Percentiles rank a stretch among this genome's conserved stretches.
Evolutionary conservation across 768 basidiomycete genomes (phyloP).

Genomic region (Imleria badia): DNA sequence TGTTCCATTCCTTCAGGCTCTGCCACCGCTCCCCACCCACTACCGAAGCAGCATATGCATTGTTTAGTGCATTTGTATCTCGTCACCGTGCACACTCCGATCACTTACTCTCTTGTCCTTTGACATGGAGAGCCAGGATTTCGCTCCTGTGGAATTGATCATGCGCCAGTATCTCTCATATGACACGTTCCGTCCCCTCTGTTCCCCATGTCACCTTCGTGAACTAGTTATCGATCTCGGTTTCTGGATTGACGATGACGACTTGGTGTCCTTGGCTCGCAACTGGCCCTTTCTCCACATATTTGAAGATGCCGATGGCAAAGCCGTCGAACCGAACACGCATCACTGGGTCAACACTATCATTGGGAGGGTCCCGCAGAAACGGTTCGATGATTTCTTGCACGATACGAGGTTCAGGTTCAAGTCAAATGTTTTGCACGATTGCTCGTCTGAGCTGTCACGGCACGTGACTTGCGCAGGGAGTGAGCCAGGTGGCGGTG

Average conservation of each 20-base stretch:
- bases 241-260: slow-evolving; percentile 6
- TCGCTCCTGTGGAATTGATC: neutral
- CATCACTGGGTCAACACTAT: no score
- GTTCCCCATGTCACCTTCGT: neutral
- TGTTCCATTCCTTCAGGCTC: neutral
- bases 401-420: no score
- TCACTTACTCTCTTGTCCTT: neutral
- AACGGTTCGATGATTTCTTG: no score
- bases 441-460: no score
- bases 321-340: no score
- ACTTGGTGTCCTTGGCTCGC: neutral
- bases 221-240: neutral
- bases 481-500: no score
- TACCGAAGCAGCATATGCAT: neutral
- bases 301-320: no score
- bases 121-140: no score
- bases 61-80: neutral
- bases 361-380: no score
- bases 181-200: neutral
- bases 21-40: neutral
- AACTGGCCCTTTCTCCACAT: slow-evolving; percentile 1
- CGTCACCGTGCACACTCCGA: neutral
- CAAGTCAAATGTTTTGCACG: no score
- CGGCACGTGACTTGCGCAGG: no score
- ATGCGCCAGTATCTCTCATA: neutral